Evolutionary conservation across 169 alveolate genomes (phyloP).

Genomic region (Cyclospora cayetanensis): DNA sequence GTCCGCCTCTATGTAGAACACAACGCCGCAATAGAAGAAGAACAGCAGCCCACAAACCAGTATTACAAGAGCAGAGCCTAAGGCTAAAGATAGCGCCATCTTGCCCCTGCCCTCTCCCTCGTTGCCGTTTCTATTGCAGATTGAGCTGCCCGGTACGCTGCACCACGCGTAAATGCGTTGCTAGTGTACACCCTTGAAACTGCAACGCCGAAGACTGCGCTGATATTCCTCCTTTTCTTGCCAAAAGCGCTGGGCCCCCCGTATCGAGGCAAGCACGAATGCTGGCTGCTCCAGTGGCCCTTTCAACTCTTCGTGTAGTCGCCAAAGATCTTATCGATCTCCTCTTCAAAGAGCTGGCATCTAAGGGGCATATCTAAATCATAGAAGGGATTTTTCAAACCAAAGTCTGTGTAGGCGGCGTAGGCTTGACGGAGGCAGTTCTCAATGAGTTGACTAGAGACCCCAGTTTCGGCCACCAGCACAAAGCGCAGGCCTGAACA

Average conservation of each 20-base stretch:
- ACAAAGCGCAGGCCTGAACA: constrained; percentile 34
- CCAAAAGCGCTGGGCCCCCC: too few species aligned
- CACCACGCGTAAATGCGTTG: too few species aligned
- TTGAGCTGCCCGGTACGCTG: too few species aligned
- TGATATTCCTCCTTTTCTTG: too few species aligned
- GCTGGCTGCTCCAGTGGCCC: too few species aligned
- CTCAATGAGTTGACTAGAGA: neutral
- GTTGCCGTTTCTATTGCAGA: too few species aligned
- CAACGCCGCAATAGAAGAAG: neutral
- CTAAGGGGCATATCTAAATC: constrained; percentile 88
- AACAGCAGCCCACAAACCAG: neutral
- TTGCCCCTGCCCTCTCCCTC: neutral
- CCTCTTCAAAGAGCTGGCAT: constrained; percentile 80
- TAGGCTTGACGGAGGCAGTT: constrained; percentile 85
- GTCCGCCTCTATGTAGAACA: neutral
- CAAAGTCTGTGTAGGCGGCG: constrained; percentile 92
- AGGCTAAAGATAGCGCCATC: neutral
- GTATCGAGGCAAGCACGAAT: too few species aligned
- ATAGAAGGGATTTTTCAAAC: constrained; percentile 93
- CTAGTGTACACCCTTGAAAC: too few species aligned
- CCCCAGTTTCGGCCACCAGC: constrained; percentile 33
- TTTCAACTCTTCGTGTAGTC: constrained; percentile 64
- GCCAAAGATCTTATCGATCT: constrained; percentile 75
- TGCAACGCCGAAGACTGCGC: too few species aligned
- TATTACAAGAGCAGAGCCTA: neutral